Base-by-base conservation (phyloP, 1,284 basidiomycete genomes). In the Thelephora terrestris region DNA sequence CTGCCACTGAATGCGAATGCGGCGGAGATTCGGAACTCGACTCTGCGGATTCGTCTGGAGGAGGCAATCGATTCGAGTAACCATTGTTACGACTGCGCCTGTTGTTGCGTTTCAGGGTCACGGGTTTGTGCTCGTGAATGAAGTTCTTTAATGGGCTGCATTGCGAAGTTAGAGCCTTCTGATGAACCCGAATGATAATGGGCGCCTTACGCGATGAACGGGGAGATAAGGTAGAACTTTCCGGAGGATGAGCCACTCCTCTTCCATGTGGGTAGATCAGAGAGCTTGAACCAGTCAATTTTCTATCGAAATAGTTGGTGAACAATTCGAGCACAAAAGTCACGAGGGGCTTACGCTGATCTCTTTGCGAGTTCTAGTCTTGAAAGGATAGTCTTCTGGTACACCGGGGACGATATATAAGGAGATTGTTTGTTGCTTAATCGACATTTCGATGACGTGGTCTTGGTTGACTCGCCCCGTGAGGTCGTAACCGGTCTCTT, bases 331-430 rank as follows among this genome's bases (percentile, higher is more conserved):
- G 10, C 39, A 46, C 39, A 43, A 29, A 29, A 37, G 27, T 42
- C 20, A 16, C 9, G 48, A 45, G 29, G 40, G 20, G 70, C 90
- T 62, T 73, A 97, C 94, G 60, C 93, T 96, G 59, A 99, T 99
- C 72, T 99, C 96, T 68, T 98, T 98, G 52, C 95, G 76, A 2
- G 96, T 99, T 65, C 86, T 84, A 4, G 96, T 96, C 66, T 91
- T 79, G 69, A 99, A 98, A 12, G 76, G 73, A 53, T 84, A 96
- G 58, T 86, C 79, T 66, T 97, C 93, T 47, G 87, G 81, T n/a
- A 99, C 82, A 39, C 85, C 86, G 18, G 86, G 78, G 21, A 98
- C 90, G 58, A 99, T 84, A 67, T 87, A 99, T 53, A 99, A 72
- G 34, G 92, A 91, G 49, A 99, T 87, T 55, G 77, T 78, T 62